Conservation (phyloP, 345 rosid species). For the Linum lewisii region DNA sequence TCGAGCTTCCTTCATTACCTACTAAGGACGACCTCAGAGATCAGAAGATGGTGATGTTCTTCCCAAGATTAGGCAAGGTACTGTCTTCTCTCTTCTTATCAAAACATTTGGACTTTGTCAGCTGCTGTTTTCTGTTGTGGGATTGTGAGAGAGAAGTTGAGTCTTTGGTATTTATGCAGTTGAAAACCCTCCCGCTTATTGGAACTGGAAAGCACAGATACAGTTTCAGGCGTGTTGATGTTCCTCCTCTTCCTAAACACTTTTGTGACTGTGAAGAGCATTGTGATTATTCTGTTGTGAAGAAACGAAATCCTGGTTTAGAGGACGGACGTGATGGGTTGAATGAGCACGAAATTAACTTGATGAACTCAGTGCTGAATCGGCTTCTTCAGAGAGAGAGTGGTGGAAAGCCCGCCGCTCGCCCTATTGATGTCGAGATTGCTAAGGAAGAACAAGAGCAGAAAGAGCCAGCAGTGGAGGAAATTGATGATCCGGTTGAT, state of each 20-base stretch:
- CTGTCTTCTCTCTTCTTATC: background rate
- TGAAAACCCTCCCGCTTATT: constrained; percentile 53
- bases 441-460: constrained; percentile 18
- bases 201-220: constrained; percentile 91
- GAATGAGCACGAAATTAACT: constrained; percentile 45
- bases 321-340: constrained; percentile 31
- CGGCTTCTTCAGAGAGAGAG: constrained; percentile 50
- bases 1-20: constrained; percentile 13
- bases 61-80: constrained; percentile 69
- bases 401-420: constrained; percentile 5
- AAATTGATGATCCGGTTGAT: constrained; percentile 9
- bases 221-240: constrained; percentile 63
- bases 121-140: background rate
- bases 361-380: constrained; percentile 72
- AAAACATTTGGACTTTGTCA: background rate
- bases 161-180: constrained; percentile 26
- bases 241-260: constrained; percentile 42
- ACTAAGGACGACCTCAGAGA: constrained; percentile 12
- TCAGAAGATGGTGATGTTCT: constrained; percentile 41
- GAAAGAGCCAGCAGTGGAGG: background rate
- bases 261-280: constrained; percentile 95
- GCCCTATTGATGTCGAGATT: background rate
- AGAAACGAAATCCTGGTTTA: constrained; percentile 17
- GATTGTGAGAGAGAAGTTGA: background rate
- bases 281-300: constrained; percentile 21